Base-by-base conservation (phyloP, 2,329 filamentous ascomycete genomes). In the Aspergillus proliferans region DNA sequence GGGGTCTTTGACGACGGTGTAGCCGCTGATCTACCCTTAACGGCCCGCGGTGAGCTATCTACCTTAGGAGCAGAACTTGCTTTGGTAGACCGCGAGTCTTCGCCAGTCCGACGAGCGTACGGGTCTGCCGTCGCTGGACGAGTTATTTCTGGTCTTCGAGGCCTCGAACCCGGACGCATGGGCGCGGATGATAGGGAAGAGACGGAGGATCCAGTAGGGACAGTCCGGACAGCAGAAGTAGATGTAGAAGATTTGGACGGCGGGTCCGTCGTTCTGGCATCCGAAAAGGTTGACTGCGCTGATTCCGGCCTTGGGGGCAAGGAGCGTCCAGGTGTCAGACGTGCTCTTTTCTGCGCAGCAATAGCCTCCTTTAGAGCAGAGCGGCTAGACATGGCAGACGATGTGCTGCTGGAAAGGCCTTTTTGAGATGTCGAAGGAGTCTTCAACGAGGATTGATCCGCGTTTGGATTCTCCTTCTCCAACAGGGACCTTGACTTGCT, bases 361-460 rank as follows among this genome's bases (percentile, higher is more conserved):
- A 96, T 90, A 3, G 88, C 78, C 60, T 95, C 91, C 54, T 88
- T 85, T 22, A 96, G 70, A 9, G 87, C 87, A 9, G 70, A 71
- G 34, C 78, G 62, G 38, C 58, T 54, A 34, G 56, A 49, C 6
- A 46, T 49, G 8, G 58, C 55, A 40, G 38, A 36, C 26, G 55
- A 48, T 19, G 54, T 55, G 41, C 52, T 56, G 28, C 47, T 59
- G 21, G 55, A 30, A 21, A 54, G 38, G 7, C 43, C 52, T 46
- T 58, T 57, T 18, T 53, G 55, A 24, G 59, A 49, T 15, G 58
- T 40, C 33, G 50, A 46, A 33, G 57, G 45, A 26, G 51, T 34
- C 43, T 51, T 59, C 45, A 52, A 45, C 38, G 51, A 46, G 34
- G 52, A 42, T 15, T 58, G 48, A 41, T 56, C 53, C 18, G 56